phyloP scores from a whole-genome alignment of 1,139 yeast genomes.

The Debaryomyces coudertii region DNA sequence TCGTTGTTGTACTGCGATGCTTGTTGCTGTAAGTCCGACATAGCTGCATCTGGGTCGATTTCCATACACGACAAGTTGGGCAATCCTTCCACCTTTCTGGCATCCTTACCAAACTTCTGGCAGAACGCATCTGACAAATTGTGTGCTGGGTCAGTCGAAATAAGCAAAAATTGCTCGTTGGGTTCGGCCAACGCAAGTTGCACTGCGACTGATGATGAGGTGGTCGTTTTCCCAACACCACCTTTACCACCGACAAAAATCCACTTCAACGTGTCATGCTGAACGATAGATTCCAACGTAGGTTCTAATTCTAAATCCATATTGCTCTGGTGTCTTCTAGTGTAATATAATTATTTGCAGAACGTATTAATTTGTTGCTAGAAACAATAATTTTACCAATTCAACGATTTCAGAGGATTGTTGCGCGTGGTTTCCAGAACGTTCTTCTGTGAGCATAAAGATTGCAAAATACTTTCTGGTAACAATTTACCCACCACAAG shows the following conservation, averaged over 20 bases:
- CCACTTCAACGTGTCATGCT: conserved; percentile 83
- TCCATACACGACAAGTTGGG: conserved; percentile 94
- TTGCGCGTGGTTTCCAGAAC: conserved; percentile 8
- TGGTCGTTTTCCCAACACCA: conserved; percentile 98
- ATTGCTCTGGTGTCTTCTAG: neutral
- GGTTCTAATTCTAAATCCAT: conserved; percentile 64
- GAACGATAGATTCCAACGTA: conserved; percentile 63
- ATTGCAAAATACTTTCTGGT: neutral
- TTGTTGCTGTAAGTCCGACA: conserved; percentile 82
- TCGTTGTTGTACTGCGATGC: conserved; percentile 58
- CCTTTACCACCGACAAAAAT: conserved; percentile 99
- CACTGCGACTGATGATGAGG: conserved; percentile 92
- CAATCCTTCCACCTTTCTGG: conserved; percentile 89
- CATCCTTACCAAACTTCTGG: conserved; percentile 96
- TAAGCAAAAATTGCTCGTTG: conserved; percentile 76
- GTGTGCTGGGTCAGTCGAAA: conserved; percentile 98
- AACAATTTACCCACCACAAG: too few relatives aligned
- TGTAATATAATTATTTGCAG: neutral
- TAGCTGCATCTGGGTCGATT: conserved; percentile 93
- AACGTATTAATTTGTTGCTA: neutral
- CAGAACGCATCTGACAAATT: conserved; percentile 97
- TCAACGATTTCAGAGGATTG: neutral
- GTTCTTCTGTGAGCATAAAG: conserved; percentile 2
- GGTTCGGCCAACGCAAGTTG: conserved; percentile 85
- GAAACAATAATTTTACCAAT: neutral